Evolutionary conservation across 371 early-diverging fungal species (phyloP).

Genomic region (Zychaea mexicana): DNA sequence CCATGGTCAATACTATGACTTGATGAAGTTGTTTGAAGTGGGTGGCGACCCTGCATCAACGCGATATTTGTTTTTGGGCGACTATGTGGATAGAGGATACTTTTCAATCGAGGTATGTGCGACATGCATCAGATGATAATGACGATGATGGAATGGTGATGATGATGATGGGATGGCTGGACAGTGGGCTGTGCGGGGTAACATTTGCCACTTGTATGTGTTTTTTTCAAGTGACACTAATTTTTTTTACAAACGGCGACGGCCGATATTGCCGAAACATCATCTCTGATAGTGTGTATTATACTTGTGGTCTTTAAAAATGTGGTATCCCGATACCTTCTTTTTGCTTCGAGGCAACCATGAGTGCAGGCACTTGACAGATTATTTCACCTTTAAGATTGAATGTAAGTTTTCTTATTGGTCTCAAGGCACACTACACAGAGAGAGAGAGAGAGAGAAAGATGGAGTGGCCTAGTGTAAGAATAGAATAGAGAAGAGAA

Average conservation of each 20-base stretch:
- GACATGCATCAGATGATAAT: no score
- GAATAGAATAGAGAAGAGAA: no score
- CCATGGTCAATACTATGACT: constrained; percentile 99
- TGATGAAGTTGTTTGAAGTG: constrained; percentile 98
- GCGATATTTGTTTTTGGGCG: constrained; percentile 93
- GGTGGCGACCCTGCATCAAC: constrained; percentile 93
- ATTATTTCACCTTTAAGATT: constrained; percentile 96
- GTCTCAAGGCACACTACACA: background rate
- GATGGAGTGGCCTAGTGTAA: no score
- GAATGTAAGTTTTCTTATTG: constrained; percentile 73
- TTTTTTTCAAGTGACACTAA: background rate
- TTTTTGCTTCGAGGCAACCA: constrained; percentile 98
- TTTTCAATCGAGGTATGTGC: constrained; percentile 90
- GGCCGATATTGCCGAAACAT: background rate
- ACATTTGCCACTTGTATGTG: no score
- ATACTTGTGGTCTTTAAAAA: constrained; percentile 89
- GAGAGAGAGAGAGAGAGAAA: no score
- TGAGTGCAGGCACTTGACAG: constrained; percentile 97
- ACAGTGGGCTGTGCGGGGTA: no score
- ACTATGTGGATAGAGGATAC: constrained; percentile 99
- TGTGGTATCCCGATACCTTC: constrained; percentile 91
- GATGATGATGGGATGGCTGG: no score
- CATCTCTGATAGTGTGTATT: constrained; percentile 73
- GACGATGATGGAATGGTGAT: no score
- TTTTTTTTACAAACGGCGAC: constrained; percentile 5